These are phyloP conservation scores for Suhomyces bolitotheri DNA, from an alignment of 1,139 yeast genomes.

Conservation along the genomic window DNA sequence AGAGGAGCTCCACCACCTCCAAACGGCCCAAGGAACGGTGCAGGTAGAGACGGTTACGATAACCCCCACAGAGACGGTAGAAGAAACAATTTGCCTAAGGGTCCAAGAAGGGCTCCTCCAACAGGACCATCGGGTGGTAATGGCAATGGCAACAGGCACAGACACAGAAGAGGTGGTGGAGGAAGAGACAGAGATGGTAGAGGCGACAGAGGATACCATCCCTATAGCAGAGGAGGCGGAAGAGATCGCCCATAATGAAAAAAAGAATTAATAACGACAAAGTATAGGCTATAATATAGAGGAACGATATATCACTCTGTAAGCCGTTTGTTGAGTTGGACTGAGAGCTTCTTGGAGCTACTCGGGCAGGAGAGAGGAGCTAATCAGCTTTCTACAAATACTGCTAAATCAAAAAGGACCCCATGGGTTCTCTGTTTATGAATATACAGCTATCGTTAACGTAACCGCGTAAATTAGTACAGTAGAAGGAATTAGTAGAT, in stretches of 20 bases:
- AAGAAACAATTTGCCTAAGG: slow-evolving; percentile 42
- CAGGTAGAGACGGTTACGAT: slow-evolving; percentile 17
- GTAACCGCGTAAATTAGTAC: no score
- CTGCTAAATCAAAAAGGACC: neutral
- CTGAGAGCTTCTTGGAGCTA: no score
- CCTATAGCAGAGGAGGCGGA: slow-evolving; percentile 30
- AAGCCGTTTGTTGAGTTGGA: no score
- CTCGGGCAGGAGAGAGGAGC: no score
- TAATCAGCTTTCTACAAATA: no score
- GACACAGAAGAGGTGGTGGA: slow-evolving; percentile 23
- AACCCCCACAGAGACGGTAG: slow-evolving; percentile 27
- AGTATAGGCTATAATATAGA: slow-evolving; percentile 3
- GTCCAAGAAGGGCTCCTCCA: slow-evolving; percentile 46
- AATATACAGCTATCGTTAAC: no score
- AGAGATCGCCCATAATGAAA: slow-evolving; percentile 7
- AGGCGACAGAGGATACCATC: slow-evolving; percentile 28
- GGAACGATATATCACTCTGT: no score
- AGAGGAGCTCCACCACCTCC: slow-evolving; percentile 15
- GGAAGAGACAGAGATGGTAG: slow-evolving; percentile 15
- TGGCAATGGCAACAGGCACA: slow-evolving; percentile 29
- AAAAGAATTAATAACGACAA: neutral
- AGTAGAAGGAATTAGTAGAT: no score
- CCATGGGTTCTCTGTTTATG: neutral
- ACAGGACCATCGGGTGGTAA: slow-evolving; percentile 37
- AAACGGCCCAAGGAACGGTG: slow-evolving; percentile 17